phyloP scores from a whole-genome alignment of 345 rosid species.

The Draba incana region DNA sequence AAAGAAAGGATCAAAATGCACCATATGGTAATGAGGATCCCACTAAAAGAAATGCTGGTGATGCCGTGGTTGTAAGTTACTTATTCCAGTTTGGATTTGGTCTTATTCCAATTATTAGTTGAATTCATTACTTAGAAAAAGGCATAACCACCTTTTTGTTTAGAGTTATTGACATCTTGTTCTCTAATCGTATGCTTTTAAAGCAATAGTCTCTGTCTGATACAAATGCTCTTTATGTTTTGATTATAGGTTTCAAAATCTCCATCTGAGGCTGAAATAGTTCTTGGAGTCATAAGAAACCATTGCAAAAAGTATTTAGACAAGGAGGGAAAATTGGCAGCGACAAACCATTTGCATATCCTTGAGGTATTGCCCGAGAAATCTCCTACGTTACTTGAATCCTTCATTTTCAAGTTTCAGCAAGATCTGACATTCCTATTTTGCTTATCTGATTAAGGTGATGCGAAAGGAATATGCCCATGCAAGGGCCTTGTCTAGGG shows the following conservation, averaged over 20 bases:
- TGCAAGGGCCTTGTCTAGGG: slow-evolving; percentile 80
- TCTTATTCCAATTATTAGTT: neutral
- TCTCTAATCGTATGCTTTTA: slow-evolving; percentile 6
- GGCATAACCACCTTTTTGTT: slow-evolving; percentile 14
- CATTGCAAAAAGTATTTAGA: slow-evolving; percentile 68
- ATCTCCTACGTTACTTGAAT: slow-evolving; percentile 15
- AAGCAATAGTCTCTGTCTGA: neutral
- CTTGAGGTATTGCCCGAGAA: slow-evolving; percentile 64
- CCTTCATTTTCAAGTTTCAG: slow-evolving; percentile 22
- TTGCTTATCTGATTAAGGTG: slow-evolving; percentile 48
- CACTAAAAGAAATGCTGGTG: slow-evolving; percentile 66
- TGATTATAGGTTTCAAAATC: slow-evolving; percentile 71
- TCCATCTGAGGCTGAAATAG: slow-evolving; percentile 83
- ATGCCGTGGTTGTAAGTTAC: slow-evolving; percentile 69
- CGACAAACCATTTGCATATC: slow-evolving; percentile 69
- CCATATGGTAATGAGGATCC: slow-evolving; percentile 48
- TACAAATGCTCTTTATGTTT: slow-evolving; percentile 17
- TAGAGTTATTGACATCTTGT: neutral
- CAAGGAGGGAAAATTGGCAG: slow-evolving; percentile 56
- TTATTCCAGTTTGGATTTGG: slow-evolving; percentile 33
- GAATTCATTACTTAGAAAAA: slow-evolving; percentile 14
- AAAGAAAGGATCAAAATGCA: slow-evolving; percentile 49
- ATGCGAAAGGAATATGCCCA: slow-evolving; percentile 88
- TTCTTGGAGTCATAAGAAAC: slow-evolving; percentile 86
- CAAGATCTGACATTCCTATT: slow-evolving; percentile 38